Evolutionary conservation across 2,329 filamentous ascomycete species (phyloP).

Genomic region (Chalaropsis ovoidea): DNA sequence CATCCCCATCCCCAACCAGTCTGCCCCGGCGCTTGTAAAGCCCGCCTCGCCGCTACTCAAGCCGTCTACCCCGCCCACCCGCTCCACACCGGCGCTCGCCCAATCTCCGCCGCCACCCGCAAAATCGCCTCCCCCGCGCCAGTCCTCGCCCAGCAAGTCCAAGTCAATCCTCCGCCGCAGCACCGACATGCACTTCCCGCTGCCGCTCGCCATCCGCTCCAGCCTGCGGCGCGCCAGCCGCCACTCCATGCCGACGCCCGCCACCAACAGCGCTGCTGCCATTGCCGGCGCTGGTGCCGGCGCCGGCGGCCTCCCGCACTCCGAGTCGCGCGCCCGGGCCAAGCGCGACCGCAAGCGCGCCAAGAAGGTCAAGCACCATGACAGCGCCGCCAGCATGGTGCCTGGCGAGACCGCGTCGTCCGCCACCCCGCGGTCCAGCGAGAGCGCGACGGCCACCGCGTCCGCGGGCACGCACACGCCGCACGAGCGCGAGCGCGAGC

Average conservation of each 20-base stretch:
- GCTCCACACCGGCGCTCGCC: neutral
- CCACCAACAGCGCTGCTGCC: neutral
- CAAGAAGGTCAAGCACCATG: neutral
- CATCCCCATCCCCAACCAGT: constrained; percentile 1
- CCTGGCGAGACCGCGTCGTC: neutral
- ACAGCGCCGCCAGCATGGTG: neutral
- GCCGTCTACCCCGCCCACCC: neutral
- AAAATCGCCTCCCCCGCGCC: neutral
- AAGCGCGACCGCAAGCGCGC: neutral
- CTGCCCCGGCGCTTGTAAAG: neutral
- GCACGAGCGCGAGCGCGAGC: neutral
- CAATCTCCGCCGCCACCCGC: neutral
- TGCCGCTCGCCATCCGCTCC: constrained; percentile 1
- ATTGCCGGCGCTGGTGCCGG: neutral
- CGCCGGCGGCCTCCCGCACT: neutral
- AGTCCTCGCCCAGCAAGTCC: constrained; percentile 6
- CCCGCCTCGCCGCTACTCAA: neutral
- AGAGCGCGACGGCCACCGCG: neutral
- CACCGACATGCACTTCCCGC: constrained; percentile 21
- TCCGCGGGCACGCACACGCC: neutral
- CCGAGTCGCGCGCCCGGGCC: neutral
- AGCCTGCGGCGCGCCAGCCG: constrained; percentile 8
- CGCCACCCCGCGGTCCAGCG: neutral
- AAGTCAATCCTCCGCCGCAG: constrained; percentile 11
- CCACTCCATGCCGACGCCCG: neutral